These are phyloP conservation scores for Hypoxylon sp. DNA, from an alignment of 2,329 filamentous ascomycete genomes.

Conservation along the genomic window DNA sequence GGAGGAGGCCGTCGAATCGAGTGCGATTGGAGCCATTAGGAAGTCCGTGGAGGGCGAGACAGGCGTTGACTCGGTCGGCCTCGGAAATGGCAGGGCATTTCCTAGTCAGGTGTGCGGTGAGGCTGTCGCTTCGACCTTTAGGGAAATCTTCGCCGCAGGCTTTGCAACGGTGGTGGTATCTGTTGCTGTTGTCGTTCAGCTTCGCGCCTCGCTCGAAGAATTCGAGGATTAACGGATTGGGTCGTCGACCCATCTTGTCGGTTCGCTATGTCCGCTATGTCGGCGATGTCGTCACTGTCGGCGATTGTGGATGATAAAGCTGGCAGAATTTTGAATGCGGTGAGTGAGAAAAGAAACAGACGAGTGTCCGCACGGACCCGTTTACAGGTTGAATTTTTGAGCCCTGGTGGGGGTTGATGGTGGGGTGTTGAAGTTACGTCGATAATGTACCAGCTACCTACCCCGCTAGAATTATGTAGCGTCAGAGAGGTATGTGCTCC, in stretches of 20 bases:
- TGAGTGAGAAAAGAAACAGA: conserved; percentile 45
- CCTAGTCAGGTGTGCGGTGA: conserved; percentile 86
- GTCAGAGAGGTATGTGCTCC: too few relatives aligned
- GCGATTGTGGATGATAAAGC: conserved; percentile 47
- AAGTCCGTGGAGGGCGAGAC: conserved; percentile 80
- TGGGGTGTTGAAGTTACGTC: not conserved
- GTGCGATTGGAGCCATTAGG: conserved; percentile 58
- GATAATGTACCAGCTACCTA: not conserved
- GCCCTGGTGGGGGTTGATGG: conserved; percentile 21
- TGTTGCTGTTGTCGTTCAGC: conserved; percentile 89
- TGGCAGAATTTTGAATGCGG: conserved; percentile 53
- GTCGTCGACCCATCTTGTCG: conserved; percentile 81
- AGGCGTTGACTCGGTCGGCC: conserved; percentile 81
- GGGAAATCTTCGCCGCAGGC: conserved; percentile 90
- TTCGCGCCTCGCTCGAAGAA: conserved; percentile 91
- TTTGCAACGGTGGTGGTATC: conserved; percentile 93
- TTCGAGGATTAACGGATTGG: conserved; percentile 86
- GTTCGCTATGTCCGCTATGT: conserved; percentile 12
- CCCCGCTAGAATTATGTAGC: not conserved
- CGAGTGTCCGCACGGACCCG: conserved; percentile 28
- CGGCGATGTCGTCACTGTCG: conserved; percentile 30
- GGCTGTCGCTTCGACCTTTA: conserved; percentile 87
- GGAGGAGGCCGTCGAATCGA: conserved; percentile 46
- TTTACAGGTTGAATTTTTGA: conserved; percentile 30
- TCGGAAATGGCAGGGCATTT: conserved; percentile 86